Evolutionary conservation across 768 basidiomycete species (phyloP).

Genomic region (Tricholoma terreum): DNA sequence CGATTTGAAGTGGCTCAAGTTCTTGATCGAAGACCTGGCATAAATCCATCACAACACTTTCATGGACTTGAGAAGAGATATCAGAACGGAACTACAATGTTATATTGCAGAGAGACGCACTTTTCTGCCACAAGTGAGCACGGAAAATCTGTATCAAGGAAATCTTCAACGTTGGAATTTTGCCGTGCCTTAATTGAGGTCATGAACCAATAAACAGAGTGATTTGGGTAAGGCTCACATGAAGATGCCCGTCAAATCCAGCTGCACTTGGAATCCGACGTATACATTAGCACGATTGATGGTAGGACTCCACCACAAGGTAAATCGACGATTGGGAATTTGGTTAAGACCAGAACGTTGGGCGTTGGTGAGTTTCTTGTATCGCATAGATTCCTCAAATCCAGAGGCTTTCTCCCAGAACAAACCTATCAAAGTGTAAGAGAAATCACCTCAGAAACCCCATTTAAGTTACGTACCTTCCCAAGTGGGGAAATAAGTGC

Average conservation of each 20-base stretch:
- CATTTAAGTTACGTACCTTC: slow-evolving; percentile 52
- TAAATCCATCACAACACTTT: slow-evolving; percentile 92
- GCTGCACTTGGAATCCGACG: slow-evolving; percentile 99
- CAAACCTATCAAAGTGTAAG: slow-evolving; percentile 44
- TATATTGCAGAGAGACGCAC: slow-evolving; percentile 47
- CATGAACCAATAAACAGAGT: neutral
- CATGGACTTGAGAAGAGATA: slow-evolving; percentile 57
- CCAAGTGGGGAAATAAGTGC: slow-evolving; percentile 97
- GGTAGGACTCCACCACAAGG: slow-evolving; percentile 98
- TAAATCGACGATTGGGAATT: slow-evolving; percentile 98
- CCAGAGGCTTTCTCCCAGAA: slow-evolving; percentile 99
- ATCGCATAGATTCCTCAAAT: slow-evolving; percentile 94
- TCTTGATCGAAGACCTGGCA: slow-evolving; percentile 99
- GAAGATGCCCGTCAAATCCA: slow-evolving; percentile 96
- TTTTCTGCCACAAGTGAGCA: slow-evolving; percentile 99
- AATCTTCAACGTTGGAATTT: slow-evolving; percentile 97
- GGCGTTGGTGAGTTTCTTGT: slow-evolving; percentile 96
- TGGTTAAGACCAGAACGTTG: slow-evolving; percentile 97
- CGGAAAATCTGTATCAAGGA: slow-evolving; percentile 99
- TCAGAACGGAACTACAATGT: slow-evolving; percentile 9
- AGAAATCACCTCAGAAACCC: neutral
- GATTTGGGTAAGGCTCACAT: slow-evolving; percentile 45
- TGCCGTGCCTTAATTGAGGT: slow-evolving; percentile 71
- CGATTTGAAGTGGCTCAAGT: slow-evolving; percentile 95
- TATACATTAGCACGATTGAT: slow-evolving; percentile 99